Base-by-base conservation (phyloP, 164 flowering plant genomes). In the Aristolochia contorta region DNA sequence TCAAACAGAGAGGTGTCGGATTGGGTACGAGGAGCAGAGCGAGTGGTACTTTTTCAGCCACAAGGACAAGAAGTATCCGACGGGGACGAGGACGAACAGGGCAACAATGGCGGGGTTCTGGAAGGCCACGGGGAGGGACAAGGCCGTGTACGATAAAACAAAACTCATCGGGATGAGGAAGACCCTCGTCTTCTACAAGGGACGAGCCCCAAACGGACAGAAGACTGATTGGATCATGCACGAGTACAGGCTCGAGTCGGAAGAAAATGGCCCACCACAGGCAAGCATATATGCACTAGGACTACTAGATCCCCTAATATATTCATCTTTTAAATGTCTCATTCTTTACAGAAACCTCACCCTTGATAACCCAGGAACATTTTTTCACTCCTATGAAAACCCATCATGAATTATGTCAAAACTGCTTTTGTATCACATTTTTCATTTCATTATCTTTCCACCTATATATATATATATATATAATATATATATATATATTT, bases 151-250 rank as follows among this genome's bases (percentile, higher is more conserved):
- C 49, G 84, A 84, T 10, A 89, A 86, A 70, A 60, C 69, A 8
- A 81, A 73, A 63, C 84, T 89, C 25, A 85, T 89, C 46, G 97
- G 97, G 4, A 89, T 89, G 97, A 83, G 97, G 72, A 89, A 89
- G 69, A 89, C 97, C n/a, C 83, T 89, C 12, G 97, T 89, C 7
- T 89, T 84, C 76, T 89, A 89, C 80, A 82, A 71, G 67, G 97
- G 97, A 15, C 70, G 97, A 41, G 97, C 97, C 10, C 97, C 97
- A 6, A 89, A 86, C 71, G 97, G 97, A 2, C 89, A 86, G 73
- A 89, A 89, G 65, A 76, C 78, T 12, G 97, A 89, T 54, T 89
- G 97, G 97, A 89, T 89, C 74, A 89, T 89, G 94, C 97, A 89
- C 56, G 97, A 89, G 37, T 89, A 89, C 56, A 46, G 97, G 69